Percentiles rank a stretch among this genome's conserved stretches.
Evolutionary conservation across 2,329 filamentous ascomycete genomes (phyloP).

Genomic region (Colletotrichum siamense): DNA sequence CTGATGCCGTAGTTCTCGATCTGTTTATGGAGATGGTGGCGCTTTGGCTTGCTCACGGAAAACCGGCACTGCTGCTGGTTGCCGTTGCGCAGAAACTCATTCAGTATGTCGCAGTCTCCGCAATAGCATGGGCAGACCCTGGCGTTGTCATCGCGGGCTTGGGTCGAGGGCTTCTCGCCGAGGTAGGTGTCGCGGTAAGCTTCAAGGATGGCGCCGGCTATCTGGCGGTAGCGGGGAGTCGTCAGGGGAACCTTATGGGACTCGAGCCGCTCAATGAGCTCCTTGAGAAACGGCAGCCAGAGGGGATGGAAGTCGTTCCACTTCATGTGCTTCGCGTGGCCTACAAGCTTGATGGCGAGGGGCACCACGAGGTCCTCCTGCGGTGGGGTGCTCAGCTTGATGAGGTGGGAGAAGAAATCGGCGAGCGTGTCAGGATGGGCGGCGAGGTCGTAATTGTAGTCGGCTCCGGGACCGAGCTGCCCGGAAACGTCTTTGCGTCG

Average conservation of each 20-base stretch:
- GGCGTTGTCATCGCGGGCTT: background rate
- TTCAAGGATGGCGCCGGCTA: constrained; percentile 28
- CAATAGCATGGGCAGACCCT: constrained; percentile 28
- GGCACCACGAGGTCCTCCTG: constrained; percentile 20
- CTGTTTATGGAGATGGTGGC: constrained; percentile 26
- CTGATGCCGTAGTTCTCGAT: constrained; percentile 19
- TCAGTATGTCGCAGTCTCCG: constrained; percentile 27
- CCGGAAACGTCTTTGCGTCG: background rate
- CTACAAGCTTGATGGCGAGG: constrained; percentile 25
- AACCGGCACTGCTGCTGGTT: constrained; percentile 8
- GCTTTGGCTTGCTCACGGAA: constrained; percentile 15
- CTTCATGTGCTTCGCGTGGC: constrained; percentile 19
- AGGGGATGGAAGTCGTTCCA: constrained; percentile 23
- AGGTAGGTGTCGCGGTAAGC: constrained; percentile 29
- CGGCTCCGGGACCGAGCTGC: background rate
- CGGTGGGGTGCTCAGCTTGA: constrained; percentile 15
- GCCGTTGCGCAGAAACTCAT: constrained; percentile 28
- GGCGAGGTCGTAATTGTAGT: background rate
- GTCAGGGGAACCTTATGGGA: constrained; percentile 8
- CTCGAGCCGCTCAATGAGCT: constrained; percentile 22
- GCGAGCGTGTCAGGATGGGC: background rate
- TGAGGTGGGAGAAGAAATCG: background rate
- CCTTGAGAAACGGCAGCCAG: constrained; percentile 36
- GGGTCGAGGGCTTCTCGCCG: constrained; percentile 13
- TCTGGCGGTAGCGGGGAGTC: constrained; percentile 23